phyloP scores from a whole-genome alignment of 1,139 yeast genomes.

The Yamadazyma mexicana region DNA sequence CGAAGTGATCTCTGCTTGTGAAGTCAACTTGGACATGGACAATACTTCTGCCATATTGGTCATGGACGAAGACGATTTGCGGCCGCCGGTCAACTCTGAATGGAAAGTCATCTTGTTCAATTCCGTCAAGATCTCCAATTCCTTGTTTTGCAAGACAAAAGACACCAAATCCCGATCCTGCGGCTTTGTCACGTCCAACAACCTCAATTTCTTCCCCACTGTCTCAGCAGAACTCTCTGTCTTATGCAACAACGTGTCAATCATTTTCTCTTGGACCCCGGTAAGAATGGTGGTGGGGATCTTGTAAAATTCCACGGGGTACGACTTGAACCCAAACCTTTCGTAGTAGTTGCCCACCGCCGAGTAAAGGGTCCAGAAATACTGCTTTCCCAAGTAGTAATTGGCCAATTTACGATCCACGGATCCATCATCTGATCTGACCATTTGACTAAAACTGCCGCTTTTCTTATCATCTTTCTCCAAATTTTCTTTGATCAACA shows the following conservation, averaged over 20 bases:
- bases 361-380: conserved; percentile 42
- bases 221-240: conserved; percentile 8
- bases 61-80: conserved; percentile 37
- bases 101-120: conserved; percentile 37
- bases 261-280: conserved; percentile 19
- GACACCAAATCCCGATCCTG: conserved; percentile 34
- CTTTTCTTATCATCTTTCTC: conserved; percentile 22
- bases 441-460: conserved; percentile 36
- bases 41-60: conserved; percentile 31
- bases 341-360: conserved; percentile 34
- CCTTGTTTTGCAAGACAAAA: conserved; percentile 34
- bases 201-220: conserved; percentile 31
- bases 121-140: conserved; percentile 39
- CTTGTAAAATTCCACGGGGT: conserved; percentile 36
- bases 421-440: conserved; percentile 25
- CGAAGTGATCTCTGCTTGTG: conserved; percentile 25
- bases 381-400: conserved; percentile 37
- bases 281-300: conserved; percentile 27
- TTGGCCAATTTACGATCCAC: conserved; percentile 33
- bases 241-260: conserved; percentile 22
- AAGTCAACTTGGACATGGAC: conserved; percentile 23
- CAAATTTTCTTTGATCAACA: conserved; percentile 26
- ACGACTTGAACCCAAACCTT: conserved; percentile 40
- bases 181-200: conserved; percentile 24
- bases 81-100: conserved; percentile 34